Base-by-base conservation (phyloP, 371 early-diverging fungal genomes). In the Umbelopsis sp. region DNA sequence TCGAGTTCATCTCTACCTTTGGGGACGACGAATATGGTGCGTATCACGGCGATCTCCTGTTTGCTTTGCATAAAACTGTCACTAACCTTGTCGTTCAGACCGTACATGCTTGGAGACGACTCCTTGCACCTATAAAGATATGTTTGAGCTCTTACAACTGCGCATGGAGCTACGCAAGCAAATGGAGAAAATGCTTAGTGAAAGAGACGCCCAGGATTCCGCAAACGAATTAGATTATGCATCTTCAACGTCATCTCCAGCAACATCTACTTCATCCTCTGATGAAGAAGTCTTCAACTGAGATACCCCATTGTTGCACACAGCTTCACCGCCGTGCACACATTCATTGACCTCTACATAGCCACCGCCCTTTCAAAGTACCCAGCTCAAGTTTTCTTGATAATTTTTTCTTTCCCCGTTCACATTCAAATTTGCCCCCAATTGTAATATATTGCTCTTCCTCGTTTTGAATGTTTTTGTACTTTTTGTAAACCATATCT, bases 171-270 rank as follows among this genome's bases (percentile, higher is more conserved):
- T 57, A 29, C 57, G 57, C 22, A 57, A 57, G 57, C 35, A 57
- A 29, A 57, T 35, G 16, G 57, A 57, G 32, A 29, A 29, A 18
- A 57, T 57, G 57, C 57, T 57, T 16, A 57, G 57, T 29, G 57
- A 57, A 12, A 32, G 57, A 57, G 57, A 57, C 18, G 57, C 57
- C 35, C 57, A 57, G 29, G 57, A 57, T 35, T 24, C 57, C 14
- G 29, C 29, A 18, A 57, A 37, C 18, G 57, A 57, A 18, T 14
- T 29, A 7, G 57, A 57, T 57, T 57, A 57, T 57, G 57, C 57
- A 57, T 57, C 57, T 9, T 57, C 57, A 57, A 57, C 57, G 57
- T 57, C 57, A 57, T 57, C 57, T 57, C 57, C 57, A 35, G 57
- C 35, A 35, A 57, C 57, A 57, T 57, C 57, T n/a, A 57, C 57